Evolutionary conservation across 148 eudicot genomes (phyloP), one percentile per base, ranked within the genome.

Genomic region (Pouteria glomerata): DNA sequence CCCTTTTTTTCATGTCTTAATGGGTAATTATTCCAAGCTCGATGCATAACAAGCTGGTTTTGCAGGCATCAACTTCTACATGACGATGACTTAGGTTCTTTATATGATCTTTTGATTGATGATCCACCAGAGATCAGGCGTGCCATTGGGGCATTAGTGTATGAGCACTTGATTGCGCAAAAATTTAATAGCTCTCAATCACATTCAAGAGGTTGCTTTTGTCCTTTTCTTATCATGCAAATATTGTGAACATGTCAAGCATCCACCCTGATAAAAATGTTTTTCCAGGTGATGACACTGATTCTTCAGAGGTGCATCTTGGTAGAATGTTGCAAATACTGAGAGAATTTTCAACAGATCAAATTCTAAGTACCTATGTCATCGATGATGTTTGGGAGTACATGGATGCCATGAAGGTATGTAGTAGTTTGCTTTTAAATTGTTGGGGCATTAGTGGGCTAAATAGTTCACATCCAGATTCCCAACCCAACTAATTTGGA

Each of bases 321-420:
- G 78, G 82, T 76, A 92, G 99, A 81, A 84, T 95, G 90, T 78
- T 91, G 79, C 96, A 88, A 78, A 95, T 95, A 76, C 76, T 92
- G 50, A 87, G 90, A 79, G 99, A 95, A 77, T 95, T 95, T 73
- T 85, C 93, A 33, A 78, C 86, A 29, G 99, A 91, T 77, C 94
- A 87, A 62, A 85, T 95, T 73, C 77, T 95, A 51, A 86, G 85
- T 80, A 85, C 87, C 41, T 95, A 95, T 73, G 99, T 95, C 77
- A 88, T 95, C 68, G 99, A 95, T 79, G 99, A 95, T 82, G 89
- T 91, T 7, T 95, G 99, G 99, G 97, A 95, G 77, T 92, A 83
- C 84, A 95, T 95, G 97, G 86, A 79, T 68, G 98, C 98, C 68
- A 95, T 95, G 97, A 95, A 85, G 78, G 98, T 90, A 85, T 66